A percentile compares a stretch with the other conserved stretches of the same genome.
Conservation (phyloP, 1,284 basidiomycete species). For the Termitomyces sp. region DNA sequence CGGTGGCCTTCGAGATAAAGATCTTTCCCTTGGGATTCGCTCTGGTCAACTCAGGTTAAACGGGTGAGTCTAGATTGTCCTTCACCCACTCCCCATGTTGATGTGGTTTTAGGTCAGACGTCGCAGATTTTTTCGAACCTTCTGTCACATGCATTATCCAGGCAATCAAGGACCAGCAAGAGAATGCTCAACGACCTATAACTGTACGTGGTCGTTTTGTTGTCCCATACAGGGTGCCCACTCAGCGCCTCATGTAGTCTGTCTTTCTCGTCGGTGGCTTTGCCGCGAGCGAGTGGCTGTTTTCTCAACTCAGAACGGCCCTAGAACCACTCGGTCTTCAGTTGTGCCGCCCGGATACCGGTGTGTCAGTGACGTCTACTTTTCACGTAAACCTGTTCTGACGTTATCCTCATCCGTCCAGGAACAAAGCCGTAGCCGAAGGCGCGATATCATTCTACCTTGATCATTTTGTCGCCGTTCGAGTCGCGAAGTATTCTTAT, state of each 20-base stretch:
- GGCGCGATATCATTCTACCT: conserved; percentile 21
- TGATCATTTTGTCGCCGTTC: not conserved
- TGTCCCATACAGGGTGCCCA: not conserved
- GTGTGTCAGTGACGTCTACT: not conserved
- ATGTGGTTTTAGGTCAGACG: not conserved
- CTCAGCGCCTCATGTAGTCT: conserved; percentile 23
- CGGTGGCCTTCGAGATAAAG: not conserved
- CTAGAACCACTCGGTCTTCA: conserved; percentile 13
- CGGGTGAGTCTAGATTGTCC: not conserved
- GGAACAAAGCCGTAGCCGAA: conserved; percentile 46
- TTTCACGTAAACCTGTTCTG: not conserved
- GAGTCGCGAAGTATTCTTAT: conserved; percentile 25
- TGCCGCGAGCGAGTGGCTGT: conserved; percentile 39
- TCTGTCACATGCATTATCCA: conserved; percentile 35
- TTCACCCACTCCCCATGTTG: not conserved
- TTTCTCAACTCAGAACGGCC: conserved; percentile 15
- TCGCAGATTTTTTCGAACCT: conserved; percentile 20
- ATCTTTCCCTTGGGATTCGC: not conserved
- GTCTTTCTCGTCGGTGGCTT: conserved; percentile 45
- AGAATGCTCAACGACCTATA: conserved; percentile 41
- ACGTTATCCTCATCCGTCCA: conserved; percentile 15
- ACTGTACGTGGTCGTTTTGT: not conserved
- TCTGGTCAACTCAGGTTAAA: not conserved
- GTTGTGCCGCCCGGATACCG: not conserved
- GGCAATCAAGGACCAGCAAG: conserved; percentile 30